Evolutionary conservation across 2,329 filamentous ascomycete species (phyloP), one percentile per base, ranked within the genome.

Genomic region (Nigrospora osmanthi): DNA sequence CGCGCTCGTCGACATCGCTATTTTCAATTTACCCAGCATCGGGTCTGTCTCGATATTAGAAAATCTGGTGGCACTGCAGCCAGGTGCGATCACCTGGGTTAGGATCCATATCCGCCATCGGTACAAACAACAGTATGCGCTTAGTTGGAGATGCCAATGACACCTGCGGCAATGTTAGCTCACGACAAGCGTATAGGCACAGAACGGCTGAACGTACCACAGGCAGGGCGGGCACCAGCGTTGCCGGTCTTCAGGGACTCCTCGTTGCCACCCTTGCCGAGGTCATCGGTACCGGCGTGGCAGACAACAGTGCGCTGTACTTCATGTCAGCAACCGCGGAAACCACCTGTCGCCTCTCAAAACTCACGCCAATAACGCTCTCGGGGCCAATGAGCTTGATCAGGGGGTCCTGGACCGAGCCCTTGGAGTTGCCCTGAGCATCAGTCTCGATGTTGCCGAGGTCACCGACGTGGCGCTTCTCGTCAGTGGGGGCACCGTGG

Each of bases 201-300:
- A 42, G 15, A 31, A 12, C 19, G n/a, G 17, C n/a, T 16, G 16
- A 45, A 69, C 80, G 65, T 79, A 87, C 93, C 93, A 73, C 93
- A 98, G 66, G 93, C 93, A 65, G 93, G 93, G 65, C 93, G 88
- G 58, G 75, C 69, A 61, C 93, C 93, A 65, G 93, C 93, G 68
- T 97, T 98, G 57, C 93, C 93, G 54, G 93, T 98, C 85, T 94
- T 96, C 78, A 94, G 89, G 62, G 89, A 95, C 77, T 97, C 89
- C 73, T 91, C 88, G 73, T 87, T 83, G 58, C 73, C 87, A 62
- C 89, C 89, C 78, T 87, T 87, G 70, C 93, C 93, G 54, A 98
- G 88, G 65, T 98, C 93, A 66, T 98, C 93, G 56, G 91, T 97
- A 67, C 93, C 93, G 58, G 76, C 83, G 76, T 98, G 93, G 62